phyloP scores from a whole-genome alignment of 192 early-diverging fungal genomes.

The Coemansia sp. region DNA sequence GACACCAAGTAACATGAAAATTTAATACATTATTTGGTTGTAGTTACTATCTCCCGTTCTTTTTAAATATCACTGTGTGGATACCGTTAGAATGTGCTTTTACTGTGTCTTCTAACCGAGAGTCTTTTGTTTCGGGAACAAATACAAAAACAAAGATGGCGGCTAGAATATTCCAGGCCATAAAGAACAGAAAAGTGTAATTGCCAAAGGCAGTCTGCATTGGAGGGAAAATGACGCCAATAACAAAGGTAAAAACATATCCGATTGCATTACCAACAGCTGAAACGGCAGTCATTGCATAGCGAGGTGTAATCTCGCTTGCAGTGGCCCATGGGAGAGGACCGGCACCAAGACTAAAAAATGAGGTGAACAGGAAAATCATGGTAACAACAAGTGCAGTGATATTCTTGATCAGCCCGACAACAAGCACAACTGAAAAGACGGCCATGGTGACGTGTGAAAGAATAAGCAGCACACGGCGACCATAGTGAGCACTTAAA shows the following conservation, averaged over 20 bases:
- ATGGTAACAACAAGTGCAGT: constrained; percentile 59
- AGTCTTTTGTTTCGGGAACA: constrained; percentile 81
- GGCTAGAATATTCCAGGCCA: constrained; percentile 60
- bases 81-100: constrained; percentile 41
- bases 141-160: constrained; percentile 65
- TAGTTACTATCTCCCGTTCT: not conserved
- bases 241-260: constrained; percentile 63
- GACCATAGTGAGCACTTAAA: constrained; percentile 69
- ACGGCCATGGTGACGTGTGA: constrained; percentile 64
- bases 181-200: constrained; percentile 68
- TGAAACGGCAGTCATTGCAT: constrained; percentile 68
- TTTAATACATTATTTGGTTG: too few species aligned
- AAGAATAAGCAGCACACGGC: constrained; percentile 66
- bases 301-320: constrained; percentile 73
- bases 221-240: constrained; percentile 64
- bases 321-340: constrained; percentile 80
- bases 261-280: constrained; percentile 71
- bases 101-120: constrained; percentile 66
- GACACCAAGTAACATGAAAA: too few species aligned
- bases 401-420: constrained; percentile 57
- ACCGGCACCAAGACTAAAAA: constrained; percentile 77
- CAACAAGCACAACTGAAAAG: constrained; percentile 61
- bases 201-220: constrained; percentile 51
- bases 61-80: constrained; percentile 44
- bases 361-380: constrained; percentile 74